Evolutionary conservation across 2,329 filamentous ascomycete genomes (phyloP).

Genomic region (Lachnellula suecica): DNA sequence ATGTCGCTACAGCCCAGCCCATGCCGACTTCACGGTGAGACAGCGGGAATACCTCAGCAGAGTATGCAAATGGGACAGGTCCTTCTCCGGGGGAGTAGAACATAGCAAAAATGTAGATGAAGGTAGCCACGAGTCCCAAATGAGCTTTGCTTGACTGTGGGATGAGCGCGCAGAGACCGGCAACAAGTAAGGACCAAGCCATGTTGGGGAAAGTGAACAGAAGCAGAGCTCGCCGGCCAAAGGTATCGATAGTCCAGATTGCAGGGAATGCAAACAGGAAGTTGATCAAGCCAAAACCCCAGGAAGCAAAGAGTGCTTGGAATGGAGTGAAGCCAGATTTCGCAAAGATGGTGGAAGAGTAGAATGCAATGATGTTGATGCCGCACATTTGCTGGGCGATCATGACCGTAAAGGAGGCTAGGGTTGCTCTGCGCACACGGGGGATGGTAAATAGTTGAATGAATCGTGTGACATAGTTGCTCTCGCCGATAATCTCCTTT

Average conservation of each 20-base stretch:
- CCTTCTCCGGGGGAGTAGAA: conserved; percentile 68
- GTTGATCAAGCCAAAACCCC: conserved; percentile 65
- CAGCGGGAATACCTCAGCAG: conserved; percentile 63
- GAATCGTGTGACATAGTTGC: conserved; percentile 59
- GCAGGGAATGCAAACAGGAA: conserved; percentile 60
- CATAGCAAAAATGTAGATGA: conserved; percentile 64
- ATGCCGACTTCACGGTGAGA: conserved; percentile 64
- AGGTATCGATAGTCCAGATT: conserved; percentile 64
- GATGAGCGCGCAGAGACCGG: conserved; percentile 59
- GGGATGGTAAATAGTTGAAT: conserved; percentile 68
- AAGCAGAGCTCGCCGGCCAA: conserved; percentile 60
- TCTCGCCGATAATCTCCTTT: conserved; percentile 37
- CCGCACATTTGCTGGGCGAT: conserved; percentile 38
- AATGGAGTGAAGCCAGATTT: conserved; percentile 55
- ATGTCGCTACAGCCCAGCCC: conserved; percentile 61
- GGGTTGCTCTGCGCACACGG: conserved; percentile 67
- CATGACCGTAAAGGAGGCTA: conserved; percentile 74
- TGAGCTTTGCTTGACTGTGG: conserved; percentile 39
- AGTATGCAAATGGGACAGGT: conserved; percentile 61
- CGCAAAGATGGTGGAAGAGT: conserved; percentile 63
- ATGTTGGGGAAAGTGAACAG: conserved; percentile 68
- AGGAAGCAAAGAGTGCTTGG: conserved; percentile 59
- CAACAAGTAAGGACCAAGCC: conserved; percentile 64
- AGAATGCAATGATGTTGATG: conserved; percentile 72
- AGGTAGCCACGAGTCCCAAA: conserved; percentile 55